Percentiles rank a stretch among this genome's conserved stretches.
These are phyloP conservation scores for Fusarium buharicum DNA, from an alignment of 2,329 filamentous ascomycete genomes.

Conservation along the genomic window DNA sequence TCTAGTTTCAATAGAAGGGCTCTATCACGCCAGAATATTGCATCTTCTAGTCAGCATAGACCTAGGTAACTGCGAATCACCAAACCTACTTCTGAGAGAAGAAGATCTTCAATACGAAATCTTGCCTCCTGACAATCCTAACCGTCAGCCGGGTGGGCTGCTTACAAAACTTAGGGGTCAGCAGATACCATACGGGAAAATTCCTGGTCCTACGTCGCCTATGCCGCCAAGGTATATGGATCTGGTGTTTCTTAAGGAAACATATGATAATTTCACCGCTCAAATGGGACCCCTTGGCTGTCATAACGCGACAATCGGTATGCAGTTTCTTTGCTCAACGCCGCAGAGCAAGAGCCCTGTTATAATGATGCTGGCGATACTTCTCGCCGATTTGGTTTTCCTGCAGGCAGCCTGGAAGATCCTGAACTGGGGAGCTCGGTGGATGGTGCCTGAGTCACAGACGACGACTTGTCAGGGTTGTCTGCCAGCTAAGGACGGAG, in stretches of 20 bases:
- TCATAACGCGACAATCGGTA: conserved; percentile 11
- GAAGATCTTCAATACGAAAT: conserved; percentile 23
- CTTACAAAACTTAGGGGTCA: not conserved
- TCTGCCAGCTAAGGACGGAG: not conserved
- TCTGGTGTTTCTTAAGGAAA: conserved; percentile 16
- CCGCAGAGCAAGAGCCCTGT: conserved; percentile 22
- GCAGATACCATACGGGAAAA: conserved; percentile 2
- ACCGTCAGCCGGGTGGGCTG: conserved; percentile 3
- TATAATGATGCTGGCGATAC: conserved; percentile 21
- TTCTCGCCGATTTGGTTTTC: conserved; percentile 28
- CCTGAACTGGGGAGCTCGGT: conserved; percentile 8
- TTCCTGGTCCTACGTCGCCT: conserved; percentile 6
- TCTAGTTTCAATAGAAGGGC: conserved; percentile 3
- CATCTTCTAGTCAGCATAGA: conserved; percentile 23
- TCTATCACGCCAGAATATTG: conserved; percentile 17
- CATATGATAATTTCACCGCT: conserved; percentile 2
- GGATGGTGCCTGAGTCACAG: conserved; percentile 6
- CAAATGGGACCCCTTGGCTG: conserved; percentile 4
- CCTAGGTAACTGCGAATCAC: conserved; percentile 8
- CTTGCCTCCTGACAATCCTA: conserved; percentile 11
- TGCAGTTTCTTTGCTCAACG: conserved; percentile 29
- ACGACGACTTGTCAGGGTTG: conserved; percentile 11
- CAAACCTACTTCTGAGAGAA: conserved; percentile 9
- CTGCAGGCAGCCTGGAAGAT: conserved; percentile 30
- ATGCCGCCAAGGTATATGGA: not conserved